Base-by-base conservation (phyloP, 805 yeast species). In the Lipomyces mesembrius region DNA sequence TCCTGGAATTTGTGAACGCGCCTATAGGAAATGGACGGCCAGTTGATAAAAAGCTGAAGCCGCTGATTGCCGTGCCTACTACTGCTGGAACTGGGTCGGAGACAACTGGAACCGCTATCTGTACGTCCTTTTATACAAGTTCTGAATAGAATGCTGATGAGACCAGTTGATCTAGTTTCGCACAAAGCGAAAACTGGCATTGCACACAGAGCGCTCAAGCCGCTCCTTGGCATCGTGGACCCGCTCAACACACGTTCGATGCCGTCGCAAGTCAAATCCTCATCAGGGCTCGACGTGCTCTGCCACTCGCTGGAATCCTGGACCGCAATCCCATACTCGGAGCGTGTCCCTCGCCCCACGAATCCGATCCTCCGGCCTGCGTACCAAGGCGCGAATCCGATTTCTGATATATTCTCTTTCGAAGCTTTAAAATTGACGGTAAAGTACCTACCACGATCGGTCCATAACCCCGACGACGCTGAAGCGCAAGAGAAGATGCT, bases 71-170 rank as follows among this genome's bases (percentile, higher is more conserved):
- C 5, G 76, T 81, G 53, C 83, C 83, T 55, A 81, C 83, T 27
- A 81, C 83, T 5, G 83, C 83, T 12, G 83, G 83, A 25, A 81
- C 83, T 25, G 83, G 83, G 32, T 81, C 83, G 11, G 83, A 81
- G 72, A 79, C 83, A 63, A 81, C 83, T 8, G 82, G 82, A 27
- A 80, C 83, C 20, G 82, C 83, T 54, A 81, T 81, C 60, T 81
- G 70, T 66, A 52, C 1, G 70, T 60, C 17, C 27, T 11, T 22
- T 56, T 60, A 5, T 17, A 3, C 27, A 9, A 5, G 20, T 46
- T 14, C 17, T n/a, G 20, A 25, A 17, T 14, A 46, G 12, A 12
- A 43, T 17, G n/a, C 59, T 57, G 52, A 57, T 20, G 7, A 5
- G 27, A 4, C 54, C 20, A 43, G 69, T 81, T 70, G 81, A 81